Evolutionary conservation across 352 stramenopile species (phyloP), one percentile per base, ranked within the genome.

Genomic region (Peronospora belbahrii): DNA sequence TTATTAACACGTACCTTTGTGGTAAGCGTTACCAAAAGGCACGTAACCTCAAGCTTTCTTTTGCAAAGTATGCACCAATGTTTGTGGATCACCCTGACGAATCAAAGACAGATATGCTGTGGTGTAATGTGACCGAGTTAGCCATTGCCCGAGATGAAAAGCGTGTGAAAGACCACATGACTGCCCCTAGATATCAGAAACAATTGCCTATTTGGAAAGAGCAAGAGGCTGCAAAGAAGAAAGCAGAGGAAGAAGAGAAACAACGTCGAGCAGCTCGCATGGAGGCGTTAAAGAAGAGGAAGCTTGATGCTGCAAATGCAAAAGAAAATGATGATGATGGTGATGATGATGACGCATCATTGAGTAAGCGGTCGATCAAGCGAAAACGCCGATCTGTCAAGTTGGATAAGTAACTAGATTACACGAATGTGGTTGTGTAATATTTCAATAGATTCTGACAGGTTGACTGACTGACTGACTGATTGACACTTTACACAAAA

Each of bases 51-150:
- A 65, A 75, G 48, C 41, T 62, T 14, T 83, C 70, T 17, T 82
- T 87, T 41, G 56, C 60, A 13, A 49, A 61, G 23, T 87, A 73
- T 41, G 68, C 68, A 19, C 75, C 75, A 5, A 85, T 85, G 73
- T 85, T 87, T 46, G 50, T 70, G 34, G 45, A 62, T 43, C 73
- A 87, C 28, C 63, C 70, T 17, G 71, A 85, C 40, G 68, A 78
- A 41, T 65, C 69, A 14, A 67, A 76, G 58, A 31, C 49, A 20
- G 52, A 64, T 19, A 56, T 82, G 54, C 32, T 86, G 44, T 86
- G 74, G 74, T 86, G 74, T 52, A 65, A 62, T 42, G 74, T 86
- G 35, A 86, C 74, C 2, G 67, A 83, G 42, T 73, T 68, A 14
- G 59, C 68, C 23, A 71, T 83, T 38, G 49, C 59, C 9, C 72